Percentiles rank a stretch among this genome's conserved stretches.
phyloP scores from a whole-genome alignment of 768 basidiomycete species.

The Melanogaster broomeanus region DNA sequence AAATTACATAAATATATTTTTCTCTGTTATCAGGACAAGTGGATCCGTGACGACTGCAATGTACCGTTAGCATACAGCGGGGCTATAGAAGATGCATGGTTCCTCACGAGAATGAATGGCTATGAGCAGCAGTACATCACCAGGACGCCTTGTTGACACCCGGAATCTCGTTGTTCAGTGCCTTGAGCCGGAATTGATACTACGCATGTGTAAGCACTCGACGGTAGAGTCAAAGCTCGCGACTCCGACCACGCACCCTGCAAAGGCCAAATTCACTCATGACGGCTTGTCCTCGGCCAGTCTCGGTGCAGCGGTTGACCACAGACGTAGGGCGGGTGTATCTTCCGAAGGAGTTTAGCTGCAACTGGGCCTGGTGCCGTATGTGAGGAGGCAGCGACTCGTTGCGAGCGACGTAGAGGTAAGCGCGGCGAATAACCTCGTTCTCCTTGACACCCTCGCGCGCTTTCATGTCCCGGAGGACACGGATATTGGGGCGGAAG shows the following conservation, averaged over 20 bases:
- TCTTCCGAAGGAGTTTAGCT: constrained; percentile 83
- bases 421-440: constrained; percentile 85
- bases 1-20: background rate
- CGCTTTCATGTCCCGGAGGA: constrained; percentile 79
- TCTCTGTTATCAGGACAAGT: background rate
- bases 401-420: constrained; percentile 93
- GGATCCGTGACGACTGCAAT: background rate
- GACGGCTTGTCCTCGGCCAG: constrained; percentile 84
- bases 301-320: constrained; percentile 85
- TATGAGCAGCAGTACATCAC: constrained; percentile 41
- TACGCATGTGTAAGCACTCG: constrained; percentile 30
- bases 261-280: constrained; percentile 88
- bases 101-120: background rate
- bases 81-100: background rate
- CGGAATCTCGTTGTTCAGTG: constrained; percentile 76
- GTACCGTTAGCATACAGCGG: background rate
- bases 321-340: constrained; percentile 86
- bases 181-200: constrained; percentile 92
- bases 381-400: constrained; percentile 84
- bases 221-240: background rate
- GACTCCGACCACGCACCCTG: constrained; percentile 50
- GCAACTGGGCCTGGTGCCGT: constrained; percentile 92
- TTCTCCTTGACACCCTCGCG: constrained; percentile 68
- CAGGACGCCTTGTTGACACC: constrained; percentile 93
- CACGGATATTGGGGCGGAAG: constrained; percentile 44